Evolutionary conservation across 805 yeast genomes (phyloP).

Genomic region (Yamadazyma insecticola): DNA sequence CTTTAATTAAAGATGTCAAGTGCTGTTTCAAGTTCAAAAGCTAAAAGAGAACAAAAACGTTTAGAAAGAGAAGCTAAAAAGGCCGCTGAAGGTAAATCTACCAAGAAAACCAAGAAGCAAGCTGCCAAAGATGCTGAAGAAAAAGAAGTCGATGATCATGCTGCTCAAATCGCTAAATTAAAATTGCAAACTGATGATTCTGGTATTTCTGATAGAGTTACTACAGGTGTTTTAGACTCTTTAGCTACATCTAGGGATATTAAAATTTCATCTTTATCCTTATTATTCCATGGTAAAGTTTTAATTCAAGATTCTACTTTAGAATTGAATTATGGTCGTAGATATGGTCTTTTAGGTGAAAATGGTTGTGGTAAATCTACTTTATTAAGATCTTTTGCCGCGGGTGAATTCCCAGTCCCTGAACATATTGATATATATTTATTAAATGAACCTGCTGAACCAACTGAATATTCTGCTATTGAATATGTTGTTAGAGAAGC

Average conservation of each 20-base stretch:
- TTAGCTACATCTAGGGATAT: constrained; percentile 89
- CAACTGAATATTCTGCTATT: constrained; percentile 86
- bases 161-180: constrained; percentile 75
- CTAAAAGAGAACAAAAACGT: constrained; percentile 97
- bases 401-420: constrained; percentile 94
- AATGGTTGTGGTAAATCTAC: constrained; percentile 99
- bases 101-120: constrained; percentile 61
- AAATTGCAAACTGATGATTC: constrained; percentile 91
- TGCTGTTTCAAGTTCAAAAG: constrained; percentile 81
- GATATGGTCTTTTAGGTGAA: constrained; percentile 96
- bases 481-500: constrained; percentile 98
- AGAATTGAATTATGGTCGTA: constrained; percentile 95
- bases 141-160: constrained; percentile 55
- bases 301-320: constrained; percentile 85
- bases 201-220: constrained; percentile 94
- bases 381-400: constrained; percentile 86
- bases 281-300: constrained; percentile 96
- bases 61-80: constrained; percentile 51
- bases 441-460: constrained; percentile 96
- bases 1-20: no score
- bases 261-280: constrained; percentile 83
- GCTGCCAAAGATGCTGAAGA: constrained; percentile 48
- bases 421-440: constrained; percentile 86
- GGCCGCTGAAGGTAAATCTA: constrained; percentile 62
- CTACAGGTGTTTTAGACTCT: constrained; percentile 93